A percentile compares a stretch with the other conserved stretches of the same genome.
Evolutionary conservation across 208 protist genomes (phyloP).

Genomic region (Zelonia costaricensis): DNA sequence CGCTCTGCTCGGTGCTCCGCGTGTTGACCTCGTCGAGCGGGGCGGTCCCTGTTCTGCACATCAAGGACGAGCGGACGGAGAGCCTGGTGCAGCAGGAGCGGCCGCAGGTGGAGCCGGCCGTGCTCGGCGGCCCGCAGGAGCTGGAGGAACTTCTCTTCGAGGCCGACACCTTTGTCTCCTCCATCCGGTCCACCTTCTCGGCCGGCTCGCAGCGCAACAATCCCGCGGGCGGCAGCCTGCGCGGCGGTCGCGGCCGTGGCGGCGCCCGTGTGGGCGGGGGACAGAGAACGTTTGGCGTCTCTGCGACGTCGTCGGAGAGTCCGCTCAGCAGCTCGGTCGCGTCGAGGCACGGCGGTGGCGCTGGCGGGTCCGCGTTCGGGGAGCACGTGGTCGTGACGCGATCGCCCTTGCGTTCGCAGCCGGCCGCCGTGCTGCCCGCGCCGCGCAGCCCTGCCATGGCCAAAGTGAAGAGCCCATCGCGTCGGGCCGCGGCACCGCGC

Average conservation of each 20-base stretch:
- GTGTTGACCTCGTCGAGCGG: constrained; percentile 17
- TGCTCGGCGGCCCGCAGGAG: constrained; percentile 37
- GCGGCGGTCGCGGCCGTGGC: background rate
- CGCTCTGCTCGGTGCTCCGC: constrained; percentile 69
- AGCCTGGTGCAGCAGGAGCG: constrained; percentile 61
- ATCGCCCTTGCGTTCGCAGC: no score
- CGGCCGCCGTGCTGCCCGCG: no score
- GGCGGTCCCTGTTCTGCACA: constrained; percentile 8
- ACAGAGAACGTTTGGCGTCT: no score
- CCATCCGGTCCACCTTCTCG: constrained; percentile 38
- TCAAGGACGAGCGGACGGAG: constrained; percentile 48
- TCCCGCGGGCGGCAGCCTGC: constrained; percentile 1
- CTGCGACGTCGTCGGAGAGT: no score
- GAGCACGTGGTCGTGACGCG: no score
- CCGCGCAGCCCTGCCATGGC: no score
- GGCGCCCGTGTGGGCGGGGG: background rate
- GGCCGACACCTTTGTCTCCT: constrained; percentile 51
- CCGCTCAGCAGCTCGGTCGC: no score
- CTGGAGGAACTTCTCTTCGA: constrained; percentile 61
- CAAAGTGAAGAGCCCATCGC: no score
- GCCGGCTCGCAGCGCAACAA: constrained; percentile 9
- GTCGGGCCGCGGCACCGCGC: no score
- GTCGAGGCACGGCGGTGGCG: no score
- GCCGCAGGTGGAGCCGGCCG: constrained; percentile 33
- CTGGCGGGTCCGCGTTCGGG: no score